Evolutionary conservation across 352 stramenopile species (phyloP).

Genomic region (Phytophthora podocarpi): DNA sequence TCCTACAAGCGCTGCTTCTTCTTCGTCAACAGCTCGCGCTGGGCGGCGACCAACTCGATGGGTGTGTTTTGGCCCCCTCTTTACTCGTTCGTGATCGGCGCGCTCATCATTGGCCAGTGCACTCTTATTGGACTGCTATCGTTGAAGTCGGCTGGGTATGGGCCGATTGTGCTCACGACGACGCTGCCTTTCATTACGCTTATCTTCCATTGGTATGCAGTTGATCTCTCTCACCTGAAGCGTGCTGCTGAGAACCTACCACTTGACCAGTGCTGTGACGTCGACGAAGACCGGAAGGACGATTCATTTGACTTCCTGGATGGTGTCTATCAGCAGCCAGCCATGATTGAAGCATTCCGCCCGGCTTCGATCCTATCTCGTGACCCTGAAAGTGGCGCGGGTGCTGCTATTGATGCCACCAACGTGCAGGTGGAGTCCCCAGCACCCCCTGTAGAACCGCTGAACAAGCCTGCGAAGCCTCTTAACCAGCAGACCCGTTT

Average conservation of each 20-base stretch:
- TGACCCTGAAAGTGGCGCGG: slow-evolving; percentile 25
- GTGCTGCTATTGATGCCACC: slow-evolving; percentile 25
- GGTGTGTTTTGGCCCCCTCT: slow-evolving; percentile 72
- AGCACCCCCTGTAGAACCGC: slow-evolving; percentile 13
- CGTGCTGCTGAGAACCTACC: slow-evolving; percentile 56
- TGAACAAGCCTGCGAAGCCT: slow-evolving; percentile 29
- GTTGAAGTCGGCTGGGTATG: slow-evolving; percentile 60
- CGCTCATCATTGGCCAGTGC: slow-evolving; percentile 63
- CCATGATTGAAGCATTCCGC: slow-evolving; percentile 52
- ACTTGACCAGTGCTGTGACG: slow-evolving; percentile 65
- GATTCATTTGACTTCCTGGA: slow-evolving; percentile 67
- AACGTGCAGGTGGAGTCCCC: slow-evolving; percentile 16
- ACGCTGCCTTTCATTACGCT: slow-evolving; percentile 59
- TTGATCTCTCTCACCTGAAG: slow-evolving; percentile 54
- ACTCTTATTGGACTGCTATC: slow-evolving; percentile 74
- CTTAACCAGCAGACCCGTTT: slow-evolving; percentile 41
- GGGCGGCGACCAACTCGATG: slow-evolving; percentile 61
- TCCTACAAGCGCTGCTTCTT: slow-evolving; percentile 76
- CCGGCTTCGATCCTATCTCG: slow-evolving; percentile 28
- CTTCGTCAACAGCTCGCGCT: slow-evolving; percentile 67
- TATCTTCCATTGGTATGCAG: slow-evolving; percentile 70
- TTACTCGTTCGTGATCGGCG: slow-evolving; percentile 68
- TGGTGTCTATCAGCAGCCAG: slow-evolving; percentile 72
- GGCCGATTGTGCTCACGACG: slow-evolving; percentile 44
- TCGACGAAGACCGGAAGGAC: slow-evolving; percentile 62